Percentiles rank a stretch among this genome's conserved stretches.
These are phyloP conservation scores for Saturnispora zaruensis DNA, from an alignment of 805 yeast genomes.

Conservation along the genomic window DNA sequence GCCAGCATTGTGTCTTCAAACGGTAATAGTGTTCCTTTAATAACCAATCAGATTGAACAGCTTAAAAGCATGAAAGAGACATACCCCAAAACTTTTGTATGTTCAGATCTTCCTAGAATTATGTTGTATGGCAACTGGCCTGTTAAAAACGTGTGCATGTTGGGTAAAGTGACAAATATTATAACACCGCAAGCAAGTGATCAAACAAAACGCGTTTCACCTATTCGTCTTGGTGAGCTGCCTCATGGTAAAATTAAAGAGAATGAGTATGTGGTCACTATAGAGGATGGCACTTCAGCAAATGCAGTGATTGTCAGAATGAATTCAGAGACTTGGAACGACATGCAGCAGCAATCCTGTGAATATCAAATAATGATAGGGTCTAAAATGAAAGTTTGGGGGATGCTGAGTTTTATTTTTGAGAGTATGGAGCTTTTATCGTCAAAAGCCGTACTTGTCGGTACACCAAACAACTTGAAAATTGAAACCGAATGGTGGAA, in stretches of 20 bases:
- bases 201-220: neutral
- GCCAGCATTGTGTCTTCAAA: neutral
- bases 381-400: constrained; percentile 4
- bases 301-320: neutral
- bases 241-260: constrained; percentile 2
- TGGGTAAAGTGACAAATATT: constrained; percentile 23
- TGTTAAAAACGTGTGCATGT: constrained; percentile 25
- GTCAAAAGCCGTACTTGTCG: constrained; percentile 20
- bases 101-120: constrained; percentile 13
- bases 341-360: neutral
- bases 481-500: constrained; percentile 33
- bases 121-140: constrained; percentile 38
- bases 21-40: constrained; percentile 23
- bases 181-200: neutral
- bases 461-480: constrained; percentile 18
- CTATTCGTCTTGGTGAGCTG: neutral
- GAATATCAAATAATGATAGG: neutral
- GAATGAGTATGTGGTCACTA: neutral
- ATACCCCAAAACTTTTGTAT: constrained; percentile 19
- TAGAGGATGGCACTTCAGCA: constrained; percentile 10
- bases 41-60: constrained; percentile 24
- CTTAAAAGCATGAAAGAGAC: constrained; percentile 17
- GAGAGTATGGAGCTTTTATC: constrained; percentile 27
- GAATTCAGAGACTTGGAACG: neutral
- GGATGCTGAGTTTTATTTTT: neutral